Percentiles rank a stretch among this genome's conserved stretches.
These are phyloP conservation scores for Penicillium griseofulvum DNA, from an alignment of 2,329 filamentous ascomycete species.

Conservation along the genomic window DNA sequence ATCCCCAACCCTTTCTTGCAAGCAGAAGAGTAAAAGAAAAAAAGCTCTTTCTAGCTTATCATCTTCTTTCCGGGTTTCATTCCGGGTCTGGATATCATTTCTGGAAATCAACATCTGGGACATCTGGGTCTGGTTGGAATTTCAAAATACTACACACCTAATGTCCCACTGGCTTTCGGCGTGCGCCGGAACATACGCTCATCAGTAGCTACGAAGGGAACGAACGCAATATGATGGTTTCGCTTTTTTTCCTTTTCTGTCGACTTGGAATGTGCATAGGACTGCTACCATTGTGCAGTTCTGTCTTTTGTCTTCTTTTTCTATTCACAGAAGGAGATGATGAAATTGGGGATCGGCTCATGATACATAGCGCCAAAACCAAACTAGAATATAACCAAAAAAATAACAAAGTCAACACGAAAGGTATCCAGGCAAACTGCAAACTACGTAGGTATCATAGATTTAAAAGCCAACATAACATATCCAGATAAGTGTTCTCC, in stretches of 20 bases:
- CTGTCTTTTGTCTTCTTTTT: neutral
- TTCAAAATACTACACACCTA: conserved; percentile 1
- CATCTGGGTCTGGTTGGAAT: neutral
- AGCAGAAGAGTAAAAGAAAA: conserved; percentile 57
- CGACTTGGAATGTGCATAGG: conserved; percentile 8
- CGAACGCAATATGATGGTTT: conserved; percentile 73
- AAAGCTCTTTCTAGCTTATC: neutral
- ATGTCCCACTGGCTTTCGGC: conserved; percentile 6
- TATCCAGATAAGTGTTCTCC: neutral
- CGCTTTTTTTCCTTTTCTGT: conserved; percentile 40
- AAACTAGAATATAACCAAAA: neutral
- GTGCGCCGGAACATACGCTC: conserved; percentile 12
- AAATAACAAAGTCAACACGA: conserved; percentile 8
- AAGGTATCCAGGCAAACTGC: conserved; percentile 2
- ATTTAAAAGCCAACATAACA: neutral
- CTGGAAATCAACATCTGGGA: neutral
- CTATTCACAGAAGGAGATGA: neutral
- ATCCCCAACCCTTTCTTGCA: conserved; percentile 91
- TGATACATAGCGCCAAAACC: neutral
- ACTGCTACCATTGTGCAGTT: neutral
- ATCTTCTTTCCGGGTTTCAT: conserved; percentile 1
- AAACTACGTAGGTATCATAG: conserved; percentile 21
- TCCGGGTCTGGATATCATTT: neutral
- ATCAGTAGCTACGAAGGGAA: conserved; percentile 43
- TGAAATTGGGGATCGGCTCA: neutral